phyloP scores from a whole-genome alignment of 257 asterid genomes.

The Rhazya stricta region DNA sequence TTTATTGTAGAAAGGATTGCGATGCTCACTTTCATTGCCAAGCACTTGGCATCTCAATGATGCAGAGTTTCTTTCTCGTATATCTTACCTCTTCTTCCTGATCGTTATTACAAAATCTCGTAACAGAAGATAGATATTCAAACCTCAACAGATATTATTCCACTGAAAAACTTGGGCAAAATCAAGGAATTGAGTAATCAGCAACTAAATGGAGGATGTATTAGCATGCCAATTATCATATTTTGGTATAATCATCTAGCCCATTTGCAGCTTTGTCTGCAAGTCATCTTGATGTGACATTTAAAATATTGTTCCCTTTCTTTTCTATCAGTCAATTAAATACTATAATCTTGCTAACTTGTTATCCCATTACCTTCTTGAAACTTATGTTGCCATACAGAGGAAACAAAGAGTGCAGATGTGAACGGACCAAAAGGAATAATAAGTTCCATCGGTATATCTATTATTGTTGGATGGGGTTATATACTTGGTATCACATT shows the following conservation, averaged over 20 bases:
- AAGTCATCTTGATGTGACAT: not conserved
- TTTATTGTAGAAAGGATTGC: not conserved
- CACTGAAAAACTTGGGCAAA: not conserved
- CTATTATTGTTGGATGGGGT: slow-evolving; percentile 89
- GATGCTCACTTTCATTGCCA: not conserved
- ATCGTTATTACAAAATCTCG: no score
- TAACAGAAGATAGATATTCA: not conserved
- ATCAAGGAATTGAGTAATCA: not conserved
- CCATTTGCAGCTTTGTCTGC: not conserved
- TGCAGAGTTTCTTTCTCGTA: not conserved
- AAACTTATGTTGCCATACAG: slow-evolving; percentile 49
- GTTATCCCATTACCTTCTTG: slow-evolving; percentile 12
- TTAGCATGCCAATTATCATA: not conserved
- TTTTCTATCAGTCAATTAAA: not conserved
- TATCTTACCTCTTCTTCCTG: not conserved
- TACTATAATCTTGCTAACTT: not conserved
- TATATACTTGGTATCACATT: slow-evolving; percentile 87
- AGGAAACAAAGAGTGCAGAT: slow-evolving; percentile 90
- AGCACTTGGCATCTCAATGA: not conserved
- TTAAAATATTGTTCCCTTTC: not conserved
- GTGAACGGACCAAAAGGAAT: slow-evolving; percentile 84
- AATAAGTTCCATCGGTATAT: slow-evolving; percentile 88
- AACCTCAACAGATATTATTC: not conserved
- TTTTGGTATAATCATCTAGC: not conserved
- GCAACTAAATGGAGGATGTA: not conserved